Evolutionary conservation across 805 yeast species (phyloP), one percentile per base, ranked within the genome.

Genomic region (Barnettozyma wickerhamii): DNA sequence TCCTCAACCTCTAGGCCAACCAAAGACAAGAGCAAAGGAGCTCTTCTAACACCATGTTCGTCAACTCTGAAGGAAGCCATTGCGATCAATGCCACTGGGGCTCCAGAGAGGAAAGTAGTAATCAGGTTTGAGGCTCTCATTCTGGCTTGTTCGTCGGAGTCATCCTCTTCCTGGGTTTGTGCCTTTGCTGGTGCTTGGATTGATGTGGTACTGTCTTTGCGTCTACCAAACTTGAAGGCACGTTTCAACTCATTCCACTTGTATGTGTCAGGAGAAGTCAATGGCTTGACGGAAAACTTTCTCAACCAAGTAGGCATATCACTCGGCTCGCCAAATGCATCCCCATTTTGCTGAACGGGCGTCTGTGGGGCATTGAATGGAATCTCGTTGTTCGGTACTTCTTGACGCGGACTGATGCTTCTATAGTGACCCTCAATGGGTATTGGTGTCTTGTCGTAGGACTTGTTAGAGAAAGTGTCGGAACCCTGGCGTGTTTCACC

Each of bases 11-110:
- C 71, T 31, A 89, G 68, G 6, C 87, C 83, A 19, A 93, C 55
- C 60, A 89, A 75, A 14, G 85, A 81, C 30, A 89, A 62, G 30
- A 93, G 60, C 26, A 91, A 68, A 1, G 99, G 96, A 0, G 95
- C 93, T 45, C 96, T 75, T 41, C 81, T 75, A 4, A 74, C 72
- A 1, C 85, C 87, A 49, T 73, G 75, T 45, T 87, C 95, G 58
- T 89, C 96, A 39, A 77, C 74, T 34, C 81, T 68, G 45, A 93
- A 77, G 29, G 81, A 74, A 1, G 95, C 77, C 5, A 93, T 88
- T 5, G 88, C 69, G 42, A 88, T 68, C 42, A 86, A 65, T 0
- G 87, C 81, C 3, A 86, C 83, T 0, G 96, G 90, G 10, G 81
- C 70, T 10, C 85, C 95, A 5, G 84, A 65, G 6, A 75, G 51